A percentile compares a stretch with the other conserved stretches of the same genome.
phyloP scores from a whole-genome alignment of 805 yeast species.

The Dipodascopsis uninucleata region DNA sequence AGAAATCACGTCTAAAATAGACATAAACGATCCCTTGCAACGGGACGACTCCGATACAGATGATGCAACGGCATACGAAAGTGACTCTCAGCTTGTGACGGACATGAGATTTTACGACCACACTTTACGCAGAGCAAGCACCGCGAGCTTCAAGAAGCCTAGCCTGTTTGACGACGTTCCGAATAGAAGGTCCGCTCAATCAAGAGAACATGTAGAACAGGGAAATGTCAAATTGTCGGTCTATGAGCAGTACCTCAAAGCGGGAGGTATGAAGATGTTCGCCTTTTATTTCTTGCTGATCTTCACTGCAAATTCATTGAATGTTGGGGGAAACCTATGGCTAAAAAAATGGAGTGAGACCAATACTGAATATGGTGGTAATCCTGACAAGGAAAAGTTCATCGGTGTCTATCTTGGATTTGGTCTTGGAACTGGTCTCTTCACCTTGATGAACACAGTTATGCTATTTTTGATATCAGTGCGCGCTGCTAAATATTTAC shows the following conservation, averaged over 20 bases:
- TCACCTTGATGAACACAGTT: constrained; percentile 60
- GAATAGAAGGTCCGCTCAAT: constrained; percentile 26
- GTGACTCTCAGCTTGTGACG: constrained; percentile 6
- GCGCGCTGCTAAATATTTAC: constrained; percentile 58
- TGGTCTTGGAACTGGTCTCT: constrained; percentile 62
- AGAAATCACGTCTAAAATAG: not conserved
- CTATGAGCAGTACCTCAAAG: constrained; percentile 76
- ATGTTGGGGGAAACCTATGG: constrained; percentile 70
- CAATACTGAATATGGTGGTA: constrained; percentile 61
- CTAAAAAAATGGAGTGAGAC: constrained; percentile 95
- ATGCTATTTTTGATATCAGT: constrained; percentile 76
- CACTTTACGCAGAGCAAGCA: constrained; percentile 54
- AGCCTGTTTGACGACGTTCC: constrained; percentile 25
- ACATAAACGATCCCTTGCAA: constrained; percentile 9
- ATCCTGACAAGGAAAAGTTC: constrained; percentile 67
- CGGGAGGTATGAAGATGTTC: constrained; percentile 74
- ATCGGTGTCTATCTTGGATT: constrained; percentile 71
- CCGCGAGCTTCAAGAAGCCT: constrained; percentile 51
- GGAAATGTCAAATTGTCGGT: constrained; percentile 91
- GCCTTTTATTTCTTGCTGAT: constrained; percentile 52
- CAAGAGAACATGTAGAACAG: constrained; percentile 78
- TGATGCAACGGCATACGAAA: constrained; percentile 15
- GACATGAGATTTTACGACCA: constrained; percentile 8
- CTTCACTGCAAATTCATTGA: constrained; percentile 26
- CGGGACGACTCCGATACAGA: constrained; percentile 7